phyloP scores from a whole-genome alignment of 2,329 filamentous ascomycete genomes.

The Lachnellula cervina region DNA sequence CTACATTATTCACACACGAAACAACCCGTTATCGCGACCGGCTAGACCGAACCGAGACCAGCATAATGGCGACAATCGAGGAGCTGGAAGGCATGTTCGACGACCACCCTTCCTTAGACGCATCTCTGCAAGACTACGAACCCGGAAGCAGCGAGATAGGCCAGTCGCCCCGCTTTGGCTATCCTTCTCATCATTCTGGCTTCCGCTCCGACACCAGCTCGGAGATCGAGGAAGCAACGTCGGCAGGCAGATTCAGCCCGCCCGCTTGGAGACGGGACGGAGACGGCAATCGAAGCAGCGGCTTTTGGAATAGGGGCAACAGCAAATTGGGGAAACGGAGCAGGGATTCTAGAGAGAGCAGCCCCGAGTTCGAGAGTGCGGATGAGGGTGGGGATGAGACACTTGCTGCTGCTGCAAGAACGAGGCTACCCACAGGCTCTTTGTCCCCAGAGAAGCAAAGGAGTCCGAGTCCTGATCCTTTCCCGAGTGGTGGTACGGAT shows the following conservation, averaged over 20 bases:
- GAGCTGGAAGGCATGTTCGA: slow-evolving; percentile 46
- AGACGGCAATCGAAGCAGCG: slow-evolving; percentile 39
- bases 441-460: slow-evolving; percentile 53
- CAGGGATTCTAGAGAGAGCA: slow-evolving; percentile 53
- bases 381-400: slow-evolving; percentile 36
- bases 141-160: slow-evolving; percentile 38
- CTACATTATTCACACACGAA: slow-evolving; percentile 28
- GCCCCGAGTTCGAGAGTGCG: slow-evolving; percentile 56
- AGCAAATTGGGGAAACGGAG: slow-evolving; percentile 46
- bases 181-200: slow-evolving; percentile 56
- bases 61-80: slow-evolving; percentile 36
- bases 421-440: slow-evolving; percentile 43
- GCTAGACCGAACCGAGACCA: background rate
- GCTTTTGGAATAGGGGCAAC: slow-evolving; percentile 42
- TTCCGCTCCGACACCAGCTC: slow-evolving; percentile 49
- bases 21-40: slow-evolving; percentile 14
- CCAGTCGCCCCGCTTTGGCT: slow-evolving; percentile 43
- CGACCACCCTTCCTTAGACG: slow-evolving; percentile 55
- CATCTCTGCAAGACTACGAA: slow-evolving; percentile 59
- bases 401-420: slow-evolving; percentile 25
- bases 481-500: slow-evolving; percentile 31
- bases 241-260: slow-evolving; percentile 56
- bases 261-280: slow-evolving; percentile 55
- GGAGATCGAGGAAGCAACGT: slow-evolving; percentile 39
- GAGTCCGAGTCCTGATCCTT: slow-evolving; percentile 48